Base-by-base conservation (phyloP, 2,329 filamentous ascomycete species). In the Coniochaeta sp. region DNA sequence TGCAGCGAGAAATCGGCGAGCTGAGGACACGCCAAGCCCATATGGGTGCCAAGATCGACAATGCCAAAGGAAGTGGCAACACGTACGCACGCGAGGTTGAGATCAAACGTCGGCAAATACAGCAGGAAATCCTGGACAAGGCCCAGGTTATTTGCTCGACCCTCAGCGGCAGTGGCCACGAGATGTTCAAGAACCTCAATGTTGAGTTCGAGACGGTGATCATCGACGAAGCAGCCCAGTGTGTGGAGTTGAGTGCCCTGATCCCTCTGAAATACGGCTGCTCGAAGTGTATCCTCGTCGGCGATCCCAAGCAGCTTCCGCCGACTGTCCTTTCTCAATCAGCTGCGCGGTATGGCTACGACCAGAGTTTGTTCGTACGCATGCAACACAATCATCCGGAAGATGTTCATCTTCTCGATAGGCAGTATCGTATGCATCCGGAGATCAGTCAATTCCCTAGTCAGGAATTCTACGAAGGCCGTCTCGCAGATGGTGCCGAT, bases 151-250 rank as follows among this genome's bases (percentile, higher is more conserved):
- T 99, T 32, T 99, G 95, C 73, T 90, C 93, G 47, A 99, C 95
- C 0, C 85, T 99, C 54, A 97, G 93, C 72, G 95, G 93, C 68
- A 93, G 89, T 73, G 95, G 95, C 3, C 96, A 99, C 69, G 95
- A 99, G 66, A 96, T 98, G 87, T 96, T 99, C 77, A 91, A 93
- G 74, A 89, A 89, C 67, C 77, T 99, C 60, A 93, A 90, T 67
- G 91, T 99, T 58, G 95, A 99, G 73, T 99, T 99, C 66, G 95
- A 99, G 75, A 98, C 95, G 0, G 95, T 99, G 65, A 90, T 99
- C 66, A 97, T 99, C 64, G 95, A 99, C 68, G 95, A 99, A 76
- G 95, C 95, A 3, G 95, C 95, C 17, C 95, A 99, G 80, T 99
- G 93, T 73, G 96, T 99, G 62, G 95, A 99, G 76, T 83, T 99